Percentiles rank a stretch among this genome's conserved stretches.
Conservation (phyloP, 1,139 yeast species). For the Pneumocystis carinii region DNA sequence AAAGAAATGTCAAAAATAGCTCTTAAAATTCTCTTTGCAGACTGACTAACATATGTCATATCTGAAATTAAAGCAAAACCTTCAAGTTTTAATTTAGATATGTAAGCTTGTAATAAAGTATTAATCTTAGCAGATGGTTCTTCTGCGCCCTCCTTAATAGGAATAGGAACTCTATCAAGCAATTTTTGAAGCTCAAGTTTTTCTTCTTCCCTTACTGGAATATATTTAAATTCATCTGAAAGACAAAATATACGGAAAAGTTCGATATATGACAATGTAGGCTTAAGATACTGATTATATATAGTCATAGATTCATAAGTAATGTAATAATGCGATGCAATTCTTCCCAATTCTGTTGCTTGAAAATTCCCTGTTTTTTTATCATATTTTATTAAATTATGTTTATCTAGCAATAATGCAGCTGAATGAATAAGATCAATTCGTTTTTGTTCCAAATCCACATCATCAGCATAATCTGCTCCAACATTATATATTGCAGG, state of each 20-base stretch:
- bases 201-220: constrained; percentile 81
- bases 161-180: constrained; percentile 67
- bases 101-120: constrained; percentile 67
- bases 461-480: constrained; percentile 44
- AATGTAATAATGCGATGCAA: constrained; percentile 80
- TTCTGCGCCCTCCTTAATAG: constrained; percentile 55
- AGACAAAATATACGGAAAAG: constrained; percentile 58
- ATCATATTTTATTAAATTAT: constrained; percentile 44
- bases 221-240: constrained; percentile 72
- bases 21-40: constrained; percentile 76
- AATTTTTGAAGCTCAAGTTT: constrained; percentile 58
- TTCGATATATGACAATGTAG: constrained; percentile 53
- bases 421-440: constrained; percentile 67
- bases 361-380: constrained; percentile 31
- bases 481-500: constrained; percentile 70
- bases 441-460: constrained; percentile 36
- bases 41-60: constrained; percentile 84
- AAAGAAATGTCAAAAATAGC: constrained; percentile 73
- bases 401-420: constrained; percentile 38
- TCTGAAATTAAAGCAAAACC: constrained; percentile 90
- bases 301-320: constrained; percentile 49
- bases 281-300: constrained; percentile 47
- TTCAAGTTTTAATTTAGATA: constrained; percentile 57
- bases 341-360: constrained; percentile 66
- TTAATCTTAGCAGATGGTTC: constrained; percentile 72